Evolutionary conservation across 1,284 basidiomycete species (phyloP).

Genomic region (Melampsora abietis-canadensis): DNA sequence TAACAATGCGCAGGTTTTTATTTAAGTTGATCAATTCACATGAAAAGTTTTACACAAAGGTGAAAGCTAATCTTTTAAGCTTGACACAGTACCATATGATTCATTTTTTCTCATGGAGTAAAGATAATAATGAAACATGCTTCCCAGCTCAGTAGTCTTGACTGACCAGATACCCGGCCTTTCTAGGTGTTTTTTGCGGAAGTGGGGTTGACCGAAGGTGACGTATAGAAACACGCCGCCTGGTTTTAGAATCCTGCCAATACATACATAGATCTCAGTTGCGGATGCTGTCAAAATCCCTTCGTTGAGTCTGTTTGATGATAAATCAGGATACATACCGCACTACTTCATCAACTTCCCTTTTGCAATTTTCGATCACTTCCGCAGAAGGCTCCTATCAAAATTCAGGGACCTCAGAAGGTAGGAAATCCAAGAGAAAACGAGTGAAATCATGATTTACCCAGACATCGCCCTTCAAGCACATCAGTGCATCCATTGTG

Average conservation of each 20-base stretch:
- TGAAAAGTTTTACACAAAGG: too few species aligned
- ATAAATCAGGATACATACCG: constrained; percentile 58
- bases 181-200: constrained; percentile 68
- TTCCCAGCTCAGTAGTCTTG: constrained; percentile 32
- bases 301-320: constrained; percentile 44
- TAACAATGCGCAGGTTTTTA: too few species aligned
- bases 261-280: background rate
- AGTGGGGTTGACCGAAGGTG: constrained; percentile 88
- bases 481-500: constrained; percentile 93
- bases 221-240: constrained; percentile 53
- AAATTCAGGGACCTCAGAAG: constrained; percentile 2
- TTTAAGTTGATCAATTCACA: too few species aligned
- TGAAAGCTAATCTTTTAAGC: too few species aligned
- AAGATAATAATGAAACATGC: constrained; percentile 39
- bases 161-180: constrained; percentile 26
- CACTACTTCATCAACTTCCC: constrained; percentile 75
- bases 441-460: constrained; percentile 56
- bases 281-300: background rate
- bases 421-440: constrained; percentile 20
- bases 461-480: constrained; percentile 82
- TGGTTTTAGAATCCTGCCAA: constrained; percentile 45
- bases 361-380: constrained; percentile 70
- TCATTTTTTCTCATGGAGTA: constrained; percentile 22
- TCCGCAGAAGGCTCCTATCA: constrained; percentile 72
- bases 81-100: too few species aligned